Conservation (phyloP, 2,329 filamentous ascomycete genomes). For the Rhinocladiella mackenziei region DNA sequence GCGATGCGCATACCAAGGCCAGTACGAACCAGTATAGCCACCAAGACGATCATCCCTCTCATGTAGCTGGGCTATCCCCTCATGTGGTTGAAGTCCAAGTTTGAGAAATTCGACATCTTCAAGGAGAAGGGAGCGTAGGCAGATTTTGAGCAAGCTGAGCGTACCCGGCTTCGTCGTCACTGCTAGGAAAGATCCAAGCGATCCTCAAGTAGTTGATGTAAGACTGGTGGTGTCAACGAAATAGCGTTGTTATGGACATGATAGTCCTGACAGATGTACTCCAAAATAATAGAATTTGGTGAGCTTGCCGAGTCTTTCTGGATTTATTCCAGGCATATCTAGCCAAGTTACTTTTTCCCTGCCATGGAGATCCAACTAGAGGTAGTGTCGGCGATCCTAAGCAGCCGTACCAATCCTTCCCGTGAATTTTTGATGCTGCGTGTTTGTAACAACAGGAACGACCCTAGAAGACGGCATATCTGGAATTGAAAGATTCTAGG, state of each 20-base stretch:
- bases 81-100: no score
- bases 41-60: no score
- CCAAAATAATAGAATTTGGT: neutral
- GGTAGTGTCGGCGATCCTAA: neutral
- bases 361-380: neutral
- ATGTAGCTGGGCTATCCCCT: no score
- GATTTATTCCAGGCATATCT: neutral
- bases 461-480: no score
- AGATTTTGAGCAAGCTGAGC: neutral
- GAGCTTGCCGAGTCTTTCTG: neutral
- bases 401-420: neutral
- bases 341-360: neutral
- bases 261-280: neutral
- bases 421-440: no score
- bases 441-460: no score
- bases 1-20: no score
- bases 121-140: neutral
- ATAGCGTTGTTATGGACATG: neutral
- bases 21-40: no score
- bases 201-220: neutral
- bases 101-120: neutral
- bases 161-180: neutral
- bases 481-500: no score
- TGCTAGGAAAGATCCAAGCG: neutral
- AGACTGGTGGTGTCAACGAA: neutral